Base-by-base conservation (phyloP, 176 grass and related monocot genomes). In the Chrysopogon serrulatus region DNA sequence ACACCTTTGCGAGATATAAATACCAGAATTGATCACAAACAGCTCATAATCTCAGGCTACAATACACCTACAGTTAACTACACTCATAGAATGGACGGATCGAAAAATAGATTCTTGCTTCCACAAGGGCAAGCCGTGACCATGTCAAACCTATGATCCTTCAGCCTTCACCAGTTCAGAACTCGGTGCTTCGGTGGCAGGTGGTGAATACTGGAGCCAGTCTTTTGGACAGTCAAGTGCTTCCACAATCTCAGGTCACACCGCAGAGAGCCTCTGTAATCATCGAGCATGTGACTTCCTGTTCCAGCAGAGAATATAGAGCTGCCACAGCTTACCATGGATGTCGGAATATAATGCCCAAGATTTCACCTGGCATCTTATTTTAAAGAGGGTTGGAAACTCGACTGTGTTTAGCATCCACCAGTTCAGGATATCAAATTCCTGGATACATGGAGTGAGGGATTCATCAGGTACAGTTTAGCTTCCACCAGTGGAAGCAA, bases 291-390 rank as follows among this genome's bases (percentile, higher is more conserved):
- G 54, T 74, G 81, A 82, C 59, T 95, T 71, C 93, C 90, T 24
- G 93, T 89, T 69, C 82, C 82, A 13, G n/a, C n/a, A n/a, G n/a
- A n/a, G n/a, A n/a, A n/a, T n/a, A n/a, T n/a, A n/a, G n/a, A n/a
- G n/a, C n/a, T 47, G 16, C 90, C 84, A 19, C 78, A 63, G 54
- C 78, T 68, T 51, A 85, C 74, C 87, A 95, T 92, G 54, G 90
- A 95, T 85, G 92, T 86, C 4, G 93, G 93, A n/a, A n/a, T n/a
- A n/a, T n/a, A 43, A 95, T 95, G 43, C 87, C 87, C 73, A 95
- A 34, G 61, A 95, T 80, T 65, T 95, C 93, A 56, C 93, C 72
- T 8, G 87, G n/a, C n/a, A n/a, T n/a, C n/a, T 85, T 90, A 95
- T 92, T 75, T 95, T 92, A 0, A 90, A 90, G 4, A 95, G 87